These are phyloP conservation scores for Naegleria lovaniensis DNA, from an alignment of 208 protist genomes.

Conservation along the genomic window DNA sequence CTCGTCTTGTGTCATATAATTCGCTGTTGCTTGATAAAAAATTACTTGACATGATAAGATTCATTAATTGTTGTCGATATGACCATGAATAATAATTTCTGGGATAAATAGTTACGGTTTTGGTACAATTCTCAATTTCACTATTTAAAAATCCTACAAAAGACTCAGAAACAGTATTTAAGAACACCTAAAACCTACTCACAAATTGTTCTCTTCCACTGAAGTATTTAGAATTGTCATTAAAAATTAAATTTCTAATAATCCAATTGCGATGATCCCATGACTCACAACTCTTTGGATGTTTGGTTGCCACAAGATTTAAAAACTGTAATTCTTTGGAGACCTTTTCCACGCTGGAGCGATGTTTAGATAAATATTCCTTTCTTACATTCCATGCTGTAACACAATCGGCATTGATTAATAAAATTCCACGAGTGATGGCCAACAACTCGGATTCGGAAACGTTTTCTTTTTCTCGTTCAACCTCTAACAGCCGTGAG, in stretches of 20 bases:
- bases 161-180: neutral
- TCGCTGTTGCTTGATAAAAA: neutral
- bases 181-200: neutral
- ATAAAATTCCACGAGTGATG: slow-evolving; percentile 28
- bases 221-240: neutral
- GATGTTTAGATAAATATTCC: slow-evolving; percentile 4
- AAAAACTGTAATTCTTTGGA: slow-evolving; percentile 34
- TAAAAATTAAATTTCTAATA: slow-evolving; percentile 27
- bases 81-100: slow-evolving; percentile 21
- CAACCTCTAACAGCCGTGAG: neutral
- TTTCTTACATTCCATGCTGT: slow-evolving; percentile 36
- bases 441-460: neutral
- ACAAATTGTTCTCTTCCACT: neutral
- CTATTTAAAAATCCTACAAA: neutral
- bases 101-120: neutral
- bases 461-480: neutral
- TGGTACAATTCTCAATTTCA: neutral
- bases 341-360: neutral
- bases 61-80: neutral
- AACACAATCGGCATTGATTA: slow-evolving; percentile 40
- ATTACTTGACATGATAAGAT: neutral
- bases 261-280: slow-evolving; percentile 43
- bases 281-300: slow-evolving; percentile 50
- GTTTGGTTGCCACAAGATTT: slow-evolving; percentile 46
- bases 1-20: neutral